Conservation (phyloP, 2,329 filamentous ascomycete species). For the Ceratocystis ficicola region DNA sequence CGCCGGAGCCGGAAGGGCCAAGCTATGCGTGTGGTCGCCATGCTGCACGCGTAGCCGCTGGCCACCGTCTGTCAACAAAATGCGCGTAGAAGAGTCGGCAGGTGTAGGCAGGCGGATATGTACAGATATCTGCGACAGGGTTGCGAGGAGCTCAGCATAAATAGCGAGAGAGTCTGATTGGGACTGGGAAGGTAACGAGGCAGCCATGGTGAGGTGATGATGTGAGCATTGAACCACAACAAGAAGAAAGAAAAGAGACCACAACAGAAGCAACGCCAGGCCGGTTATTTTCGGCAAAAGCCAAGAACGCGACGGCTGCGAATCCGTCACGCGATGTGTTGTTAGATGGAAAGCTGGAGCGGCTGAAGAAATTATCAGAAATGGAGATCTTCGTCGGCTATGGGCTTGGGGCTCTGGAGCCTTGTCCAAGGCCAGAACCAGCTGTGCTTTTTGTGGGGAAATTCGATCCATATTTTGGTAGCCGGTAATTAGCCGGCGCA, state of each 20-base stretch:
- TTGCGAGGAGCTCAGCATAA: constrained; percentile 53
- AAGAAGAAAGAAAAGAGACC: neutral
- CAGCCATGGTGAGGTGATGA: neutral
- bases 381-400: constrained; percentile 6
- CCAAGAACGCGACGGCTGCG: neutral
- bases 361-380: constrained; percentile 10
- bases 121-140: constrained; percentile 52
- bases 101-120: constrained; percentile 40
- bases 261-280: neutral
- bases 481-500: neutral
- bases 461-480: neutral
- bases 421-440: neutral
- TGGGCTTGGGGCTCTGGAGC: neutral
- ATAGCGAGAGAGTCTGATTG: constrained; percentile 28
- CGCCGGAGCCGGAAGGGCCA: constrained; percentile 37
- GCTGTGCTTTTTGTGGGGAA: neutral
- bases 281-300: neutral
- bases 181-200: neutral
- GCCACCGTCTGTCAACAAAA: constrained; percentile 36
- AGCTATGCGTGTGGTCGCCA: constrained; percentile 28
- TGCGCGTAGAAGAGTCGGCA: constrained; percentile 34
- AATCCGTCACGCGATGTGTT: neutral
- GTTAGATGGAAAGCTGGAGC: constrained; percentile 11
- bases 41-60: constrained; percentile 39
- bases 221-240: neutral